phyloP scores from a whole-genome alignment of 495 filamentous ascomycete genomes.

The Lasiosphaeria hispida region DNA sequence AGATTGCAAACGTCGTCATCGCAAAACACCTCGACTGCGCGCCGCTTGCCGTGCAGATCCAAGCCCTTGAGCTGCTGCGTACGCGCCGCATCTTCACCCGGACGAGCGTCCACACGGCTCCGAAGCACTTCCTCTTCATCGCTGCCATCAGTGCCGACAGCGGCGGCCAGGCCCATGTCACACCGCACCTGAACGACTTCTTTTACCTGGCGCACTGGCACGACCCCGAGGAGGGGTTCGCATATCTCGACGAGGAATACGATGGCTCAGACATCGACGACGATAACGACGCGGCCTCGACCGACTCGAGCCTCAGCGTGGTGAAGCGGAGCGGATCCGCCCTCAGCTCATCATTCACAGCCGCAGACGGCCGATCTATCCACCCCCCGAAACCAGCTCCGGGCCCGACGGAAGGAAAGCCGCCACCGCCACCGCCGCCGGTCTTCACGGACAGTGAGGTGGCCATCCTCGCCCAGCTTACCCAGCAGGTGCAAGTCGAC shows the following conservation, averaged over 20 bases:
- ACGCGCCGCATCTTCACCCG: slow-evolving; percentile 72
- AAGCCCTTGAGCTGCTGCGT: slow-evolving; percentile 79
- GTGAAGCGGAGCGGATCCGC: slow-evolving; percentile 23
- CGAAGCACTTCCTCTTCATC: slow-evolving; percentile 77
- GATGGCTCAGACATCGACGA: background rate
- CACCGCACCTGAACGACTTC: slow-evolving; percentile 68
- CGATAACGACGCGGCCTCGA: slow-evolving; percentile 33
- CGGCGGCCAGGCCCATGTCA: slow-evolving; percentile 45
- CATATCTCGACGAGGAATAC: slow-evolving; percentile 60
- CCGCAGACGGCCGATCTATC: slow-evolving; percentile 1
- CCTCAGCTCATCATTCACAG: background rate
- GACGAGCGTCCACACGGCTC: slow-evolving; percentile 67
- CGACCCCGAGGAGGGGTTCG: slow-evolving; percentile 66
- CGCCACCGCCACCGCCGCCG: background rate
- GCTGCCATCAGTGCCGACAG: slow-evolving; percentile 57
- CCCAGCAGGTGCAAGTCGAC: slow-evolving; percentile 31
- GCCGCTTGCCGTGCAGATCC: slow-evolving; percentile 72
- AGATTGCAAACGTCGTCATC: slow-evolving; percentile 78
- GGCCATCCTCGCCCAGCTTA: slow-evolving; percentile 33
- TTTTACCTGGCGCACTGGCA: slow-evolving; percentile 90
- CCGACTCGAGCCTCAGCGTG: slow-evolving; percentile 32
- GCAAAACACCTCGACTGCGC: slow-evolving; percentile 74
- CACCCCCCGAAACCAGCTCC: slow-evolving; percentile 4
- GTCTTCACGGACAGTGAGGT: slow-evolving; percentile 38
- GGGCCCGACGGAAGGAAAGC: background rate